These are phyloP conservation scores for Xylaria digitata DNA, from an alignment of 2,329 filamentous ascomycete genomes.

Conservation along the genomic window DNA sequence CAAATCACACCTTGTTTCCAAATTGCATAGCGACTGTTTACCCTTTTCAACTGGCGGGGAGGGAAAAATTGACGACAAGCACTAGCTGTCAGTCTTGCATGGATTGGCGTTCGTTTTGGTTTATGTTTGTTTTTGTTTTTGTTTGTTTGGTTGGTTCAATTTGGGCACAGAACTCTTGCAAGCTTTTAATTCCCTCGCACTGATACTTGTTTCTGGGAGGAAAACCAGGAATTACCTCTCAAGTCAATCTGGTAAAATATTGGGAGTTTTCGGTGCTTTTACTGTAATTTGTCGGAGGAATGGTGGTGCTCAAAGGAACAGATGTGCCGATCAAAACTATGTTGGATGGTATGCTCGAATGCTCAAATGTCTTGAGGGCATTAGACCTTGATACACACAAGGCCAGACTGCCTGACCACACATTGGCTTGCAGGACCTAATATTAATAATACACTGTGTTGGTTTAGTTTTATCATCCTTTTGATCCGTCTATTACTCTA, in stretches of 20 bases:
- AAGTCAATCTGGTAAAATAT: constrained; percentile 34
- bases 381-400: constrained; percentile 42
- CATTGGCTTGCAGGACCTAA: constrained; percentile 45
- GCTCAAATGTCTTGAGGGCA: constrained; percentile 40
- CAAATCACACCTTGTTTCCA: constrained; percentile 55
- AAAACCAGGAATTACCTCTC: constrained; percentile 29
- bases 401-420: constrained; percentile 33
- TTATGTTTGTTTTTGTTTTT: constrained; percentile 31
- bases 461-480: constrained; percentile 28
- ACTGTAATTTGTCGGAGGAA: constrained; percentile 20
- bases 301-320: constrained; percentile 4
- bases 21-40: constrained; percentile 68
- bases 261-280: constrained; percentile 42
- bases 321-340: constrained; percentile 28
- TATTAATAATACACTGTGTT: constrained; percentile 47
- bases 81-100: constrained; percentile 50
- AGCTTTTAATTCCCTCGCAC: constrained; percentile 3
- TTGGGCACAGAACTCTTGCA: neutral
- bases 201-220: constrained; percentile 12
- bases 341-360: constrained; percentile 41
- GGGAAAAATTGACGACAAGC: constrained; percentile 46
- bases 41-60: constrained; percentile 45
- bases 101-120: constrained; percentile 49
- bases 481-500: neutral
- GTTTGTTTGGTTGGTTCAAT: constrained; percentile 21